These are phyloP conservation scores for Microbotryomycetes sp. DNA, from an alignment of 1,284 basidiomycete genomes.

Conservation along the genomic window DNA sequence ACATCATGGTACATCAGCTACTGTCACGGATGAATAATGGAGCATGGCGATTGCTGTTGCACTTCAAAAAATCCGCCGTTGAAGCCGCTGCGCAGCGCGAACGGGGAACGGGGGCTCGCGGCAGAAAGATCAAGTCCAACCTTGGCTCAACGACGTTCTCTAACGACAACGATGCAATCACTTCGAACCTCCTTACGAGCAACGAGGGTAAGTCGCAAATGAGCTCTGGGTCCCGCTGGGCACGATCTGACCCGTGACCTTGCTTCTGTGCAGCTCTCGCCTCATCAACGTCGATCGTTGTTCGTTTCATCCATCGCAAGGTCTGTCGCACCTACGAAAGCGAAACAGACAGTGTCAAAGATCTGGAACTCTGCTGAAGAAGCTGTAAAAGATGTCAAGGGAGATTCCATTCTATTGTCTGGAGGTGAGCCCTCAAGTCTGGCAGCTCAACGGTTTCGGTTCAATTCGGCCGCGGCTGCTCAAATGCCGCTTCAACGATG, in stretches of 20 bases:
- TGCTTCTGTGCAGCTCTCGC: not conserved
- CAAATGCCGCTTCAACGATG: not conserved
- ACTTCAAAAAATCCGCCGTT: not conserved
- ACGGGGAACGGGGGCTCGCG: no score
- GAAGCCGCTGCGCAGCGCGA: no score
- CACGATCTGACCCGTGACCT: no score
- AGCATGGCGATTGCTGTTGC: not conserved
- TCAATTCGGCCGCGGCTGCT: not conserved
- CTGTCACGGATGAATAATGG: not conserved
- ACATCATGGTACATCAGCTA: no score
- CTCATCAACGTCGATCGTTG: slow-evolving; percentile 11
- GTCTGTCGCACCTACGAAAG: slow-evolving; percentile 10
- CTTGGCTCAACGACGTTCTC: no score
- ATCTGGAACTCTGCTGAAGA: slow-evolving; percentile 72
- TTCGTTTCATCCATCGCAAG: slow-evolving; percentile 1
- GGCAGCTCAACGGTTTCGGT: not conserved
- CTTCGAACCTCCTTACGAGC: not conserved
- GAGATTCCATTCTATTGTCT: slow-evolving; percentile 67
- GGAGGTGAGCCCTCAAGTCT: slow-evolving; percentile 54
- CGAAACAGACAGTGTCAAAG: slow-evolving; percentile 47
- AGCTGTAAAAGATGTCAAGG: slow-evolving; percentile 72
- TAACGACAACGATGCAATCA: not conserved
- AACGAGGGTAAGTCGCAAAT: not conserved
- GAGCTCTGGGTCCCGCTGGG: no score
- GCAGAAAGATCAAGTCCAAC: no score